Base-by-base conservation (phyloP, 177 flowering plant species). In the Tripterygium wilfordii region DNA sequence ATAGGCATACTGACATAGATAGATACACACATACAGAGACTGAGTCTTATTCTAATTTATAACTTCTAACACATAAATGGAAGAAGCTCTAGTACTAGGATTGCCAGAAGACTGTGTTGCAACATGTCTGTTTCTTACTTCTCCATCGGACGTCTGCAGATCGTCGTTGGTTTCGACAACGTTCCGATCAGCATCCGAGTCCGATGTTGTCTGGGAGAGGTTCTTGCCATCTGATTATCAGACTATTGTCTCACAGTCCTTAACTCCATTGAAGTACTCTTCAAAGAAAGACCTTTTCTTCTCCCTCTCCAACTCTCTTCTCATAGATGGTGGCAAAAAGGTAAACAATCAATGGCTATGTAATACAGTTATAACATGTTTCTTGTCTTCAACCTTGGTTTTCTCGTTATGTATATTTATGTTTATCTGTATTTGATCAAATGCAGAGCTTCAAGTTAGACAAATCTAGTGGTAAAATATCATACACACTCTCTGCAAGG, bases 51-150 rank as follows among this genome's bases (percentile, higher is more conserved):
- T n/a, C n/a, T n/a, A n/a, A n/a, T n/a, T n/a, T n/a, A n/a, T n/a
- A n/a, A n/a, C n/a, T n/a, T n/a, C n/a, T n/a, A 40, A 3, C 44
- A 22, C 1, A 10, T 13, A 20, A 22, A 10, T 20, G 1, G 25
- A 5, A 22, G 14, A 10, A 40, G 15, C 12, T 3, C 4, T 10
- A 10, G 10, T 5, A 5, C 5, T 6, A 37, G 9, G 36, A 18
- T 55, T 81, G 59, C 88, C 88, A 2, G 74, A 66, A 61, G 82
- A 52, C 7, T 74, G 79, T 48, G 33, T 82, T 0, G 29, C 68
- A 0, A 35, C 33, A 1, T 53, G 76, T 45, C 58, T 79, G 12
- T 71, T 80, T 1, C 53, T 65, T 44, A 67, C 80, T 0, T 48
- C 77, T 18, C 85, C 85, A 4, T 15, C 12, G 4, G 85, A 82